Evolutionary conservation across 2,329 filamentous ascomycete species (phyloP).

Genomic region (Talaromyces verruculosus): DNA sequence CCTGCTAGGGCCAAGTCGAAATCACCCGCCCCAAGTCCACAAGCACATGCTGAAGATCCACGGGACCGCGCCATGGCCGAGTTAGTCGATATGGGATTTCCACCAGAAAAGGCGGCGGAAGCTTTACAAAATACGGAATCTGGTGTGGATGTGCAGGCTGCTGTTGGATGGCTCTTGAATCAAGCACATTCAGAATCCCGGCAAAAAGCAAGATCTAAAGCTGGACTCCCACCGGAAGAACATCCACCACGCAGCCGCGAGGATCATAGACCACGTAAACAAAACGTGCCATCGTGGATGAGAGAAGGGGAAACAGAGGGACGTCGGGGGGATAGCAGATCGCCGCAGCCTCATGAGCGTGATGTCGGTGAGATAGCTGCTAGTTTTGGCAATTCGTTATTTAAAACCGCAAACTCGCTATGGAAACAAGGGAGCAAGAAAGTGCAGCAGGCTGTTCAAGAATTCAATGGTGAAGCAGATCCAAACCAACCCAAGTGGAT

Average conservation of each 20-base stretch:
- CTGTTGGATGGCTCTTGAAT: conserved; percentile 85
- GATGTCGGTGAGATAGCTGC: conserved; percentile 80
- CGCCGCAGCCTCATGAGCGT: conserved; percentile 56
- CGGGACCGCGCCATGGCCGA: conserved; percentile 82
- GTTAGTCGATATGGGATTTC: conserved; percentile 92
- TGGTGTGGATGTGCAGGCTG: conserved; percentile 77
- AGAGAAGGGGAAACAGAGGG: conserved; percentile 48
- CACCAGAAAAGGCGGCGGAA: conserved; percentile 74
- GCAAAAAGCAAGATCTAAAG: conserved; percentile 57
- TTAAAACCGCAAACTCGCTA: conserved; percentile 91
- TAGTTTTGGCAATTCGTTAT: conserved; percentile 75
- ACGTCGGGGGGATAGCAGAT: conserved; percentile 33
- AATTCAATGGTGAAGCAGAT: conserved; percentile 73
- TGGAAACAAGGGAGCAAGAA: conserved; percentile 96
- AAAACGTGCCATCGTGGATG: conserved; percentile 61
- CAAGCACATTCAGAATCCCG: conserved; percentile 84
- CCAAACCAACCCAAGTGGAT: conserved; percentile 91
- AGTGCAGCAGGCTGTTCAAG: conserved; percentile 85
- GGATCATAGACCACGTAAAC: conserved; percentile 31
- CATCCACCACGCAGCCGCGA: conserved; percentile 29
- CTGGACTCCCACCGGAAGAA: conserved; percentile 21
- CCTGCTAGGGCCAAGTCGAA: conserved; percentile 31
- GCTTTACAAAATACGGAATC: conserved; percentile 78
- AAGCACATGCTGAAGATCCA: conserved; percentile 45
- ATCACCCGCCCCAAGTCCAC: conserved; percentile 23